These are phyloP conservation scores for Capronia americana DNA, from an alignment of 2,329 filamentous ascomycete genomes.

Conservation along the genomic window DNA sequence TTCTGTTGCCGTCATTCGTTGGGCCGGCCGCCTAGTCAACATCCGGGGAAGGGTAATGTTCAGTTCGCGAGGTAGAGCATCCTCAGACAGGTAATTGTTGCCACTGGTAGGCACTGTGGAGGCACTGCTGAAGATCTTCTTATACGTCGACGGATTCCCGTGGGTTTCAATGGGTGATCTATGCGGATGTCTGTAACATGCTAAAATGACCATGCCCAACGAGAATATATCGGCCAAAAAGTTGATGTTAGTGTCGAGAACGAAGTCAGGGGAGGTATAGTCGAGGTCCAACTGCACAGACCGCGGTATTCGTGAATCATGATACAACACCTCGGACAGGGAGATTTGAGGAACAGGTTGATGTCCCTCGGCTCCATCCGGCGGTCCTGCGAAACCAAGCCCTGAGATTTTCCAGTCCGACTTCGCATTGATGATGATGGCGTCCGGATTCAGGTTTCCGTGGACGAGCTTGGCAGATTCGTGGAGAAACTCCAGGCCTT, in stretches of 20 bases:
- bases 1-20: slow-evolving; percentile 83
- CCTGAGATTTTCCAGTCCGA: slow-evolving; percentile 99
- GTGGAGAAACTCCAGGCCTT: slow-evolving; percentile 92
- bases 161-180: slow-evolving; percentile 82
- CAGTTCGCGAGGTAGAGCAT: slow-evolving; percentile 80
- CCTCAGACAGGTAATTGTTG: slow-evolving; percentile 85
- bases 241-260: slow-evolving; percentile 87
- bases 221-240: slow-evolving; percentile 91
- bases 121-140: slow-evolving; percentile 78
- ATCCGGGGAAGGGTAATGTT: slow-evolving; percentile 80
- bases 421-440: slow-evolving; percentile 93
- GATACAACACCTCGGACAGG: slow-evolving; percentile 81
- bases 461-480: slow-evolving; percentile 94
- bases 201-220: slow-evolving; percentile 82
- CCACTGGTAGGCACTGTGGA: slow-evolving; percentile 76
- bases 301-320: slow-evolving; percentile 81
- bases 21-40: slow-evolving; percentile 84
- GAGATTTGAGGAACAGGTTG: slow-evolving; percentile 80
- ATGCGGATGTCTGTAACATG: slow-evolving; percentile 95
- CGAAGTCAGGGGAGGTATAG: slow-evolving; percentile 92
- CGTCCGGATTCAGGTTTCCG: slow-evolving; percentile 91
- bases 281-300: slow-evolving; percentile 89
- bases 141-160: slow-evolving; percentile 82
- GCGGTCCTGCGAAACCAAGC: slow-evolving; percentile 84
- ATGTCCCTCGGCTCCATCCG: slow-evolving; percentile 74